Base-by-base conservation (phyloP, 2,329 filamentous ascomycete species). In the Aspergillus uvarum region DNA sequence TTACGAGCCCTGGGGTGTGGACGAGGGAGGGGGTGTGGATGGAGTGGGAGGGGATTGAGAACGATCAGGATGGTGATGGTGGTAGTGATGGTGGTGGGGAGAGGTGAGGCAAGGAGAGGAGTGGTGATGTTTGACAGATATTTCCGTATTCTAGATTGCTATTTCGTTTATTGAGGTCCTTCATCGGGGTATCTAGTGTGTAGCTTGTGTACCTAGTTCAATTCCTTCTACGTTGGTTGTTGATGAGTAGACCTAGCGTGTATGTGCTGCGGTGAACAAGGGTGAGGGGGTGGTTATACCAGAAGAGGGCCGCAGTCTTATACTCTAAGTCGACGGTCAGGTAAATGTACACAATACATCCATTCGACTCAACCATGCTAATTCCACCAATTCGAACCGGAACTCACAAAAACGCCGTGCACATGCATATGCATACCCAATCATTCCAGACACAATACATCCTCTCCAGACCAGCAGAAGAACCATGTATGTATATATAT, bases 1-100 rank as follows among this genome's bases (percentile, higher is more conserved):
- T 77, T 51, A 75, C 74, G 6, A 66, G 67, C n/a, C 64, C 75
- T 1, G 68, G 68, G 14, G 66, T 63, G 44, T 77, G 75, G 75
- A 66, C 66, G 11, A 59, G 26, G 4, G 66, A 72, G 61, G 73
- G 73, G 21, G n/a, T 26, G 24, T 69, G 66, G 64, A 63, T 63
- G 54, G 32, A 7, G 8, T 11, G 16, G 16, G 16, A 31, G n/a
- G 12, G 16, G 32, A 4, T 35, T 35, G 42, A 42, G 44, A 47
- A 16, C 2, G n/a, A 53, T 7, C 12, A 10, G 11, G 21, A 12
- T 24, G 49, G 49, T 51, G 48, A 51, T 16, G 38, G 16, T 16
- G 38, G 5, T 2, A 14, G 16, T 12, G 14, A 19, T 44, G n/a
- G 7, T 44, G 32, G 32, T 12, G 14, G 14, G 32, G 3, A 14